Percentiles rank a stretch among this genome's conserved stretches.
phyloP scores from a whole-genome alignment of 495 filamentous ascomycete genomes.

The Penicillium salamii region DNA sequence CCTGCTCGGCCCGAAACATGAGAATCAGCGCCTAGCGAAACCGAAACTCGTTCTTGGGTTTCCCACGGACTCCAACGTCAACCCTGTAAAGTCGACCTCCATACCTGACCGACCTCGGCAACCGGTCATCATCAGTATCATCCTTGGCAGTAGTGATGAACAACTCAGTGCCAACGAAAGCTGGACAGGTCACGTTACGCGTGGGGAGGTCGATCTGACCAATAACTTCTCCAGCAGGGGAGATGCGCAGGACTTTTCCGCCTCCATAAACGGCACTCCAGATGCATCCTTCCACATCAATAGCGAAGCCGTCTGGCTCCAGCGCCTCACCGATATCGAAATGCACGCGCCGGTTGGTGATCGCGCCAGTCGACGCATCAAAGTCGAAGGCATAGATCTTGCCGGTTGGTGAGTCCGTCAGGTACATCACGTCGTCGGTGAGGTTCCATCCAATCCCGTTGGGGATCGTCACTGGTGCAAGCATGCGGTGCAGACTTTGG shows the following conservation, averaged over 20 bases:
- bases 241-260: slow-evolving; percentile 63
- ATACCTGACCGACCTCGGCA: slow-evolving; percentile 56
- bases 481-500: slow-evolving; percentile 55
- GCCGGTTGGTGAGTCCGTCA: slow-evolving; percentile 72
- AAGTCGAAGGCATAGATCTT: slow-evolving; percentile 77
- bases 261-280: slow-evolving; percentile 81
- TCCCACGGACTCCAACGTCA: slow-evolving; percentile 62
- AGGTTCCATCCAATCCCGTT: slow-evolving; percentile 77
- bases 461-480: slow-evolving; percentile 71
- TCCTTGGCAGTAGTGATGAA: slow-evolving; percentile 72
- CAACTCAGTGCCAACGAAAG: slow-evolving; percentile 71
- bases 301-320: slow-evolving; percentile 71
- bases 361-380: slow-evolving; percentile 55
- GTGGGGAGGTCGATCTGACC: slow-evolving; percentile 68
- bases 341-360: slow-evolving; percentile 61
- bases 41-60: slow-evolving; percentile 55
- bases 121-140: slow-evolving; percentile 46
- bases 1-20: not conserved
- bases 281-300: slow-evolving; percentile 69
- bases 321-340: slow-evolving; percentile 42
- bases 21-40: slow-evolving; percentile 8
- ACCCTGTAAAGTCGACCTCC: slow-evolving; percentile 66
- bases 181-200: slow-evolving; percentile 65
- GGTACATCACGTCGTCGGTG: slow-evolving; percentile 75
- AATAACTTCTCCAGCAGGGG: slow-evolving; percentile 58